Evolutionary conservation across 805 yeast species (phyloP).

Genomic region (Lipomyces anomalus): DNA sequence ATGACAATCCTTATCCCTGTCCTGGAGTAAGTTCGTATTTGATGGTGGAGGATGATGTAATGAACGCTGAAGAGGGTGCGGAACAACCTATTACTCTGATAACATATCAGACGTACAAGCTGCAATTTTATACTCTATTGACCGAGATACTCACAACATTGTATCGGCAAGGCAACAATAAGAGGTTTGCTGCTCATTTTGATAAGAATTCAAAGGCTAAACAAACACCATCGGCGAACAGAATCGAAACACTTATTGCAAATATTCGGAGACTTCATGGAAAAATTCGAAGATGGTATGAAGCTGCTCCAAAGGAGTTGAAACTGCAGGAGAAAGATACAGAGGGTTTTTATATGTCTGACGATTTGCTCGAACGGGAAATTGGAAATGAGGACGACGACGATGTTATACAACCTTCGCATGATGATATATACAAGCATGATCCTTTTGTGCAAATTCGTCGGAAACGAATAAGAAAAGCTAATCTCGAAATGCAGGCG

Average conservation of each 20-base stretch:
- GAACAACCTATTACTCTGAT: constrained; percentile 1
- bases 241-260: background rate
- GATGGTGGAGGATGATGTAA: constrained; percentile 1
- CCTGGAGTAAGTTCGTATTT: constrained; percentile 1
- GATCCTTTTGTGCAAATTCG: constrained; percentile 3
- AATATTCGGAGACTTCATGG: constrained; percentile 7
- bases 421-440: constrained; percentile 1
- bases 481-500: constrained; percentile 12
- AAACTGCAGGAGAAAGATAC: constrained; percentile 1
- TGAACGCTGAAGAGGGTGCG: constrained; percentile 2
- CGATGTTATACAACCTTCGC: constrained; percentile 1
- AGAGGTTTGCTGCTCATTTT: background rate
- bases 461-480: constrained; percentile 3
- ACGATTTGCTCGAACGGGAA: background rate
- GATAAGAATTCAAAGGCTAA: background rate
- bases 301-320: constrained; percentile 6
- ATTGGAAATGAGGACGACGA: constrained; percentile 6
- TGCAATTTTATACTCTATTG: constrained; percentile 9
- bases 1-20: background rate
- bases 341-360: background rate
- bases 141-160: constrained; percentile 9
- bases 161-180: constrained; percentile 5
- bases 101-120: constrained; percentile 8
- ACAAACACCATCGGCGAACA: background rate
- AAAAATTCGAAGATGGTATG: constrained; percentile 11